These are phyloP conservation scores for Pseudomonodictys pantanalensis DNA, from an alignment of 495 filamentous ascomycete species.

Conservation along the genomic window DNA sequence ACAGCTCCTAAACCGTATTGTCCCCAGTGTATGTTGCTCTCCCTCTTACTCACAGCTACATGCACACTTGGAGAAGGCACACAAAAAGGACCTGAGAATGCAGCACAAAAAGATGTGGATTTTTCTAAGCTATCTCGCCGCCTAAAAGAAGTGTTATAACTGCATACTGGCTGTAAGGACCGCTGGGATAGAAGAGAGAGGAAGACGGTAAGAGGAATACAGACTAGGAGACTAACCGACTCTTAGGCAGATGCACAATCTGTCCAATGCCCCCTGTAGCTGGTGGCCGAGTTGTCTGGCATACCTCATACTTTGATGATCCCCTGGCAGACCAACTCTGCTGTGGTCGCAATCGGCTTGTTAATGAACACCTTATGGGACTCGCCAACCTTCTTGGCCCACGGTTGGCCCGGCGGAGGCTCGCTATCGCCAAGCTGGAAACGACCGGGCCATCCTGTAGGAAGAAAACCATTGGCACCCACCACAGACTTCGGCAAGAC, in stretches of 20 bases:
- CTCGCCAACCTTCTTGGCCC: background rate
- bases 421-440: no score
- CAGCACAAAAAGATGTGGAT: background rate
- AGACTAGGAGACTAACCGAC: no score
- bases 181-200: no score
- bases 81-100: background rate
- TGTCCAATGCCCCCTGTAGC: background rate
- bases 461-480: background rate
- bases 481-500: background rate
- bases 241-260: background rate
- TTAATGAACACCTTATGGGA: background rate
- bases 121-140: background rate
- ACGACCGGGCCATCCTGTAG: background rate
- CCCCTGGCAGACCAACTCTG: background rate
- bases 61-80: background rate
- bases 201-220: no score
- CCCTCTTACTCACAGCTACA: background rate
- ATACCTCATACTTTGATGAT: background rate
- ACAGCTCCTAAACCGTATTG: background rate
- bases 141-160: background rate
- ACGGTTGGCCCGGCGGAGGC: no score
- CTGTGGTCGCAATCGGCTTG: background rate
- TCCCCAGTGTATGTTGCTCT: background rate
- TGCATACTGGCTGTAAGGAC: background rate
- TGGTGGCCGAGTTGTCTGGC: background rate